Evolutionary conservation across 2,329 filamentous ascomycete genomes (phyloP).

Genomic region (Claviceps humidiphila): DNA sequence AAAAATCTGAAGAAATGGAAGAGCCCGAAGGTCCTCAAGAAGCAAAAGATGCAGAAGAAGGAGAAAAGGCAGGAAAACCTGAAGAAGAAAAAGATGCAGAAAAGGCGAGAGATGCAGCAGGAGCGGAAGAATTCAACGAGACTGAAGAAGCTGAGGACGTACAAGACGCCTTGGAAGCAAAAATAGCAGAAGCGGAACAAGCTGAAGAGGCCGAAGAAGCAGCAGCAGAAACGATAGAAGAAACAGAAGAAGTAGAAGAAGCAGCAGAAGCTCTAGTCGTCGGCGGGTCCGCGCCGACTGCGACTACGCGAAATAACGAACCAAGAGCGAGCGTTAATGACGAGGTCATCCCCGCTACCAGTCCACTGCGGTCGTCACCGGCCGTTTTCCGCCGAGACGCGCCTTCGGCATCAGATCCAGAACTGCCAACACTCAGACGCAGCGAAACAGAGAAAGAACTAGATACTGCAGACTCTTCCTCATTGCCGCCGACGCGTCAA

Average conservation of each 20-base stretch:
- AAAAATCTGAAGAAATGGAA: no score
- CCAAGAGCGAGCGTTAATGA: constrained; percentile 12
- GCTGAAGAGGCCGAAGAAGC: no score
- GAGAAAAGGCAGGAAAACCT: no score
- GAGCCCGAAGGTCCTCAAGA: no score
- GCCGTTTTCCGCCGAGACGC: constrained; percentile 10
- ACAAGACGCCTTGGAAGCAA: no score
- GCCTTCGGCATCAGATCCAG: constrained; percentile 17
- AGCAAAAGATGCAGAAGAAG: no score
- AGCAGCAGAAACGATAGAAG: no score
- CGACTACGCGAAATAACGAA: background rate
- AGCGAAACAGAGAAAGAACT: constrained; percentile 10
- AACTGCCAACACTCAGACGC: constrained; percentile 19
- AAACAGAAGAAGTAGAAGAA: background rate
- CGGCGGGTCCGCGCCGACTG: background rate
- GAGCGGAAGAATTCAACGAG: no score
- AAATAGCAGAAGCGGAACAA: no score
- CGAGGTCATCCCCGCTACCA: constrained; percentile 27
- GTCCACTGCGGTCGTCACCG: constrained; percentile 20
- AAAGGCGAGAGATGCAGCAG: no score
- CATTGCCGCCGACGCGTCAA: constrained; percentile 13
- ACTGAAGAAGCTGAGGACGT: no score
- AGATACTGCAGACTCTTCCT: constrained; percentile 11
- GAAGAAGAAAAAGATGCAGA: no score
- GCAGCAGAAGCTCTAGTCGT: background rate